A percentile compares a stretch with the other conserved stretches of the same genome.
Evolutionary conservation across 2,329 filamentous ascomycete species (phyloP).

Genomic region (Knufia petricola): DNA sequence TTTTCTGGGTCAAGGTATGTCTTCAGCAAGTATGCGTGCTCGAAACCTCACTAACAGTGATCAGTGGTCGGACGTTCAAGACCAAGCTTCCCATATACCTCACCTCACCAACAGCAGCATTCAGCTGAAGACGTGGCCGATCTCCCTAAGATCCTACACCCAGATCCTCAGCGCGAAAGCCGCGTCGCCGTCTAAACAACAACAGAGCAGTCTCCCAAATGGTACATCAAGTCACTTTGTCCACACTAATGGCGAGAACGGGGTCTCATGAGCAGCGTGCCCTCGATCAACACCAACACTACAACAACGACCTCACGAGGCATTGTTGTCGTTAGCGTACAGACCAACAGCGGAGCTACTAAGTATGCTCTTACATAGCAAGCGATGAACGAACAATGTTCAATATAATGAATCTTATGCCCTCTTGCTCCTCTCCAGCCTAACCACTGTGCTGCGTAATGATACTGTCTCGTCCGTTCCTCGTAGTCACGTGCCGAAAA

Average conservation of each 20-base stretch:
- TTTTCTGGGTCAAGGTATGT: slow-evolving; percentile 43
- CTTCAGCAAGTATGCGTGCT: background rate
- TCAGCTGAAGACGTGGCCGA: slow-evolving; percentile 12
- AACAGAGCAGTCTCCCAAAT: slow-evolving; percentile 1
- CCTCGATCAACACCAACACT: background rate
- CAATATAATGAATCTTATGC: background rate
- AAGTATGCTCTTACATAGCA: background rate
- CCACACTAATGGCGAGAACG: slow-evolving; percentile 9
- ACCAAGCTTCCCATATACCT: slow-evolving; percentile 39
- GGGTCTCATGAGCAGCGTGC: background rate
- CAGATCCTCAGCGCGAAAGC: slow-evolving; percentile 1
- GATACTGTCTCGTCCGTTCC: no score
- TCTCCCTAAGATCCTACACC: slow-evolving; percentile 15
- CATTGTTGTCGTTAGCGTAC: background rate
- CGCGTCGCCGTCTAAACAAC: background rate
- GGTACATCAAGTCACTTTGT: background rate
- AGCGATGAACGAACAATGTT: background rate
- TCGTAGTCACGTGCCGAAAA: background rate
- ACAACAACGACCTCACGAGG: background rate
- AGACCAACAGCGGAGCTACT: background rate
- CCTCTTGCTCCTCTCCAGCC: background rate
- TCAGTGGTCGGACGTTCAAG: slow-evolving; percentile 41
- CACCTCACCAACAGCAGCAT: slow-evolving; percentile 28
- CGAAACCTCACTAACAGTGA: slow-evolving; percentile 16
- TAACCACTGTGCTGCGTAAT: background rate